Conservation (phyloP, 345 rosid genomes). For the Pistacia integerrima region DNA sequence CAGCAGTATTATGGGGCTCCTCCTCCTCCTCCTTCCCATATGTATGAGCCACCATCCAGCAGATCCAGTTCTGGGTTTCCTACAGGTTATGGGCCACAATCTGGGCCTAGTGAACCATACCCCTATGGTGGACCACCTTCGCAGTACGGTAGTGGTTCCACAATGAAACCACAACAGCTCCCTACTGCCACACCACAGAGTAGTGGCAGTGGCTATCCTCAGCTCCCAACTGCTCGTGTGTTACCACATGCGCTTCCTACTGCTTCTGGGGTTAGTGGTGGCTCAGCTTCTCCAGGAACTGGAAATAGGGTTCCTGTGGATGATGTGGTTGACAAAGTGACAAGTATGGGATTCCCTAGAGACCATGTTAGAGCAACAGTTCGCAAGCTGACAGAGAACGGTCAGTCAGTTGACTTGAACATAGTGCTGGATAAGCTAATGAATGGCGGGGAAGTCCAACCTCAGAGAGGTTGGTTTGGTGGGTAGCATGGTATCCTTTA, state of each 20-base stretch:
- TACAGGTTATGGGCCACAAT: conserved; percentile 50
- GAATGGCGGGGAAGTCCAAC: conserved; percentile 77
- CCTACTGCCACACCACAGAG: conserved; percentile 39
- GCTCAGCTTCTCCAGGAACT: conserved; percentile 57
- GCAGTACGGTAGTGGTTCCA: conserved; percentile 57
- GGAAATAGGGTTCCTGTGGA: conserved; percentile 82
- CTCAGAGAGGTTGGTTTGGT: conserved; percentile 78
- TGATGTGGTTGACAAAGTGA: conserved; percentile 79
- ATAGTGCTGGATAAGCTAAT: conserved; percentile 88
- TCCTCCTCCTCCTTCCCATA: conserved; percentile 43
- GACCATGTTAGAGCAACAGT: conserved; percentile 90
- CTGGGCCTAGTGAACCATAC: conserved; percentile 54
- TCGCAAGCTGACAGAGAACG: conserved; percentile 74
- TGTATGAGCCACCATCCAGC: conserved; percentile 60
- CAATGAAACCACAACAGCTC: conserved; percentile 54
- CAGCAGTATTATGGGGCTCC: conserved; percentile 65
- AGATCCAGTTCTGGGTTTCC: conserved; percentile 66
- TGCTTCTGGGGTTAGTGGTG: conserved; percentile 59
- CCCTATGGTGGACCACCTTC: conserved; percentile 57
- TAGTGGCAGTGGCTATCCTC: conserved; percentile 63
- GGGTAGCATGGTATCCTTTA: conserved; percentile 37
- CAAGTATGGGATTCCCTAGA: conserved; percentile 86
- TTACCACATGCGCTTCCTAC: conserved; percentile 75
- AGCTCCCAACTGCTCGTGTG: conserved; percentile 78
- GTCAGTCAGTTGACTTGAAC: conserved; percentile 87